Evolutionary conservation across 2,329 filamentous ascomycete genomes (phyloP).

Genomic region (Venturia pyrina): DNA sequence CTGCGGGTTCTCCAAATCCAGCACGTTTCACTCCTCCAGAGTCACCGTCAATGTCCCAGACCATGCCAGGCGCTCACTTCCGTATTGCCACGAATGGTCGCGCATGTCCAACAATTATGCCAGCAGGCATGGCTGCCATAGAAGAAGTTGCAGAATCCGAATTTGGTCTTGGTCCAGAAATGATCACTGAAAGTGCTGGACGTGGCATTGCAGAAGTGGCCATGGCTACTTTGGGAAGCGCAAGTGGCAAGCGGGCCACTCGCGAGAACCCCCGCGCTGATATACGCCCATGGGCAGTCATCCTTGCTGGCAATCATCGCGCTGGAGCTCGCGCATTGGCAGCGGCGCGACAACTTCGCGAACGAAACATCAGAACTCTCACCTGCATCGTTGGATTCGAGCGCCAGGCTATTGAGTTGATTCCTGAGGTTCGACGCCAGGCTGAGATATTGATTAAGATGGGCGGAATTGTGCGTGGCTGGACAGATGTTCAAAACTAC

Average conservation of each 20-base stretch:
- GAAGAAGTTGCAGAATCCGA: slow-evolving; percentile 87
- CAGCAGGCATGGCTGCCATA: slow-evolving; percentile 81
- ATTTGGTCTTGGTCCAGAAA: slow-evolving; percentile 74
- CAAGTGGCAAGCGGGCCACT: slow-evolving; percentile 47
- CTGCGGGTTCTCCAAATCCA: slow-evolving; percentile 4
- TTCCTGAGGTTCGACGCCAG: slow-evolving; percentile 72
- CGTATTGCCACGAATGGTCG: slow-evolving; percentile 44
- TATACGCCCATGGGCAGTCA: slow-evolving; percentile 50
- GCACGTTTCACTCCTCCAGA: slow-evolving; percentile 22
- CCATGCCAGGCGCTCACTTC: slow-evolving; percentile 29
- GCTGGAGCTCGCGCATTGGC: slow-evolving; percentile 76
- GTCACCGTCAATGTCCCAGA: slow-evolving; percentile 23
- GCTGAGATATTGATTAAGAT: slow-evolving; percentile 75
- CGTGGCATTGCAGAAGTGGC: slow-evolving; percentile 81
- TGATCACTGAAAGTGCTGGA: slow-evolving; percentile 86
- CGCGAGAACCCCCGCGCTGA: slow-evolving; percentile 30
- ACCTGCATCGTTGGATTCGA: slow-evolving; percentile 80
- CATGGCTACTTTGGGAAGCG: slow-evolving; percentile 49
- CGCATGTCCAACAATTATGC: slow-evolving; percentile 48
- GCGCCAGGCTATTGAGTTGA: slow-evolving; percentile 70
- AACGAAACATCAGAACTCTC: slow-evolving; percentile 70
- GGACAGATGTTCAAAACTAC: slow-evolving; percentile 46
- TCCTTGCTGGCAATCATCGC: slow-evolving; percentile 93
- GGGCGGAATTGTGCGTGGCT: slow-evolving; percentile 60
- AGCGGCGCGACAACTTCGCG: slow-evolving; percentile 76